These are phyloP conservation scores for Peronospora tabacina DNA, from an alignment of 352 stramenopile genomes.

Conservation along the genomic window DNA sequence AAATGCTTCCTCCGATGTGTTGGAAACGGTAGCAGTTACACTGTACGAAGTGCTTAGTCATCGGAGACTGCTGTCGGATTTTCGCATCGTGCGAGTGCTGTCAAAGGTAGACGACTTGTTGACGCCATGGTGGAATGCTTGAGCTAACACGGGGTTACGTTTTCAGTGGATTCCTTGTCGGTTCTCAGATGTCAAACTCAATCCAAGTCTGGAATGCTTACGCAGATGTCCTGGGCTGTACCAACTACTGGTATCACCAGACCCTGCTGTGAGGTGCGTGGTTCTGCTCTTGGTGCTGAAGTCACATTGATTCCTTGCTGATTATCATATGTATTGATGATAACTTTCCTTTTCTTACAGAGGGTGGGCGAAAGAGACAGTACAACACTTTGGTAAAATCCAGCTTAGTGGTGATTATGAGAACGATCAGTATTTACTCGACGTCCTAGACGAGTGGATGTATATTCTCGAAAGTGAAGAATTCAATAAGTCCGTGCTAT, in stretches of 20 bases:
- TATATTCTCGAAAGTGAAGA: constrained; percentile 72
- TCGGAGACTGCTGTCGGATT: constrained; percentile 70
- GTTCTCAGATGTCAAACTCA: constrained; percentile 30
- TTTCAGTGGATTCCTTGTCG: constrained; percentile 39
- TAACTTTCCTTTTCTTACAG: constrained; percentile 20
- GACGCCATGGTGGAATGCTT: too few species aligned
- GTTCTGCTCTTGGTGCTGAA: neutral
- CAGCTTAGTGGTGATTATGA: constrained; percentile 44
- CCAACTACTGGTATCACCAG: constrained; percentile 68
- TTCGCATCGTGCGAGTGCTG: constrained; percentile 66
- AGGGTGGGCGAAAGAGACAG: constrained; percentile 50
- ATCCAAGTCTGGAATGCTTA: constrained; percentile 41
- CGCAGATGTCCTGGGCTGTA: constrained; percentile 59
- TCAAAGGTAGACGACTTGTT: constrained; percentile 35
- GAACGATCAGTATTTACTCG: constrained; percentile 44
- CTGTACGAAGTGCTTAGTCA: constrained; percentile 78
- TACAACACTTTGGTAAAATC: constrained; percentile 51
- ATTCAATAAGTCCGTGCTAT: constrained; percentile 66
- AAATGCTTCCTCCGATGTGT: constrained; percentile 21
- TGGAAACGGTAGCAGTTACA: constrained; percentile 32
- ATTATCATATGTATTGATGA: constrained; percentile 1
- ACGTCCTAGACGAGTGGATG: constrained; percentile 83
- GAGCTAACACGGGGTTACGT: neutral
- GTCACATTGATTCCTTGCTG: neutral
- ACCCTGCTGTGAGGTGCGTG: constrained; percentile 61